These are phyloP conservation scores for Arbutus unedo DNA, from an alignment of 148 eudicot species.

Conservation along the genomic window DNA sequence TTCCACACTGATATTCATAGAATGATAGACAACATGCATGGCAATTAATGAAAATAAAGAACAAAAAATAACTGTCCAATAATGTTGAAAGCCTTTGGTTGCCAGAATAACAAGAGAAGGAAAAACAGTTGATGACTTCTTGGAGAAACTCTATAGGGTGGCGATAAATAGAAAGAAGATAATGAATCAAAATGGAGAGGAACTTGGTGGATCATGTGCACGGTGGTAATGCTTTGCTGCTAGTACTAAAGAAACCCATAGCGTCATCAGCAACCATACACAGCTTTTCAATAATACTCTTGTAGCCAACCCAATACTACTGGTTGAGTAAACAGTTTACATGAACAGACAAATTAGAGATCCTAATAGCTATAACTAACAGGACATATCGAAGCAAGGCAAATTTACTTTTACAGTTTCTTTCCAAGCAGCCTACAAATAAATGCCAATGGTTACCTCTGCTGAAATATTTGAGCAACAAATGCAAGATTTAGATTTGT, in stretches of 20 bases:
- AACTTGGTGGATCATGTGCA: not conserved
- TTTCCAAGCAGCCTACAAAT: not conserved
- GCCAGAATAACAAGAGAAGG: not conserved
- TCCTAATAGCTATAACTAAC: not conserved
- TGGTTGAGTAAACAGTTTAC: not conserved
- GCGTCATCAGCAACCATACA: not conserved
- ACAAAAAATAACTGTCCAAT: not conserved
- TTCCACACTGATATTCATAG: not conserved
- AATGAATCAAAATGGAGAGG: not conserved
- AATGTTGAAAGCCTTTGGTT: not conserved
- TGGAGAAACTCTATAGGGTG: not conserved
- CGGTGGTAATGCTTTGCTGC: not conserved
- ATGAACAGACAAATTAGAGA: not conserved
- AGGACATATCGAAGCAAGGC: not conserved
- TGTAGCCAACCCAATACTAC: not conserved
- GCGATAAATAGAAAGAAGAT: not conserved
- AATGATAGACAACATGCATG: not conserved
- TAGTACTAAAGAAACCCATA: not conserved
- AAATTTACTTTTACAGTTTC: not conserved
- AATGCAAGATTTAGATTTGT: constrained; percentile 78
- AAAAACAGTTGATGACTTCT: not conserved
- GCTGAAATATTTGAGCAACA: constrained; percentile 85
- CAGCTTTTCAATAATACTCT: not conserved
- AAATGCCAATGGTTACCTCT: constrained; percentile 38
- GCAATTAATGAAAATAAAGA: not conserved